Evolutionary conservation across 345 rosid species (phyloP).

Genomic region (Brassica juncea): DNA sequence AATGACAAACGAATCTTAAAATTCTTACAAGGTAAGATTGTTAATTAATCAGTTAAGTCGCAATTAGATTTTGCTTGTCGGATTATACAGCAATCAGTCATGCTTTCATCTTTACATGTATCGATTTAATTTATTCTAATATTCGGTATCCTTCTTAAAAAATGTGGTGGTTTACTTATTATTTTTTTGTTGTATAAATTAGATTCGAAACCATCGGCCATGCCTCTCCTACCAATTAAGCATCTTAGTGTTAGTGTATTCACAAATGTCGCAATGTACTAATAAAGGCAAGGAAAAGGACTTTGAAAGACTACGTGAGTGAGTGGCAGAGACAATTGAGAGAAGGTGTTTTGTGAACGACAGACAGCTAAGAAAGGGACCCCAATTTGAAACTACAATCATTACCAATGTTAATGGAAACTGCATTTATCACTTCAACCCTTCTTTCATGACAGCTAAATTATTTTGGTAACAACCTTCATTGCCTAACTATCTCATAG

Average conservation of each 20-base stretch:
- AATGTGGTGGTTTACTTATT: neutral
- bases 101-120: neutral
- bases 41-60: neutral
- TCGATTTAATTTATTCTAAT: neutral
- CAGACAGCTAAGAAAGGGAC: conserved; percentile 37
- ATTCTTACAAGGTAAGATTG: conserved; percentile 20
- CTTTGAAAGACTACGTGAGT: conserved; percentile 6
- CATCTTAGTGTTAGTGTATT: neutral
- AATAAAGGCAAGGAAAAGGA: conserved; percentile 23
- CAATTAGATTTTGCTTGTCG: conserved; percentile 24
- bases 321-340: conserved; percentile 30
- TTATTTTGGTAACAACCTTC: neutral
- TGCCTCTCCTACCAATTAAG: conserved; percentile 1
- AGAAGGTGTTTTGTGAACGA: conserved; percentile 23
- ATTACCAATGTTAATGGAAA: conserved; percentile 28
- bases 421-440: conserved; percentile 11
- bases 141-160: neutral
- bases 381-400: conserved; percentile 26
- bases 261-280: conserved; percentile 8
- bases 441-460: neutral
- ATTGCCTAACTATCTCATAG: neutral
- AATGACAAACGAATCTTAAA: conserved; percentile 26
- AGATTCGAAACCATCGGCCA: conserved; percentile 1
- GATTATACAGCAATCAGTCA: neutral
- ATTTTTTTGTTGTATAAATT: neutral